Evolutionary conservation across 768 basidiomycete species (phyloP), one percentile per base, ranked within the genome.

Genomic region (Dendrothele bispora): DNA sequence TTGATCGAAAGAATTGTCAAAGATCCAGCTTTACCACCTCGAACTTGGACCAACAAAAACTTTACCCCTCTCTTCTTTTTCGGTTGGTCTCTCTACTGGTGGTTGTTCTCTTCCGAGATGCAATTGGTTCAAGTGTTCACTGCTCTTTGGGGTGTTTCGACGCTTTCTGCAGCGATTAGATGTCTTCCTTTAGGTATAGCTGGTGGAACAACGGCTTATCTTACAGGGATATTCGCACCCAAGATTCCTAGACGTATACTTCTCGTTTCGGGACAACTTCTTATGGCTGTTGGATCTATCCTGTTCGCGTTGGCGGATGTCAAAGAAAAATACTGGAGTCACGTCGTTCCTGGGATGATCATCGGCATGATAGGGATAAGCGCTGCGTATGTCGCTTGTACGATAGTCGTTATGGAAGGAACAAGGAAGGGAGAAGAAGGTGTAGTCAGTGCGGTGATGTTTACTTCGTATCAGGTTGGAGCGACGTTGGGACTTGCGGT

Each of bases 321-420:
- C 5, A 64, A 66, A 4, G 49, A 52, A 3, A 54, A 48, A 40
- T 80, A 80, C 57, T 80, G 74, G 77, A 39, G 54, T 0, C 61
- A 65, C 46, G 56, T 73, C 27, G 71, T 80, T 49, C 75, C 79
- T 22, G 79, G 70, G 12, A 74, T 79, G 57, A 49, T 65, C 27
- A 50, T 80, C 39, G 78, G 77, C 7, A 69, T 68, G 25, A 61
- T 64, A 11, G 78, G 79, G 4, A 54, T 62, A 1, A 71, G 69
- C 62, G 52, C 76, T 40, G 56, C 63, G 6, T 79, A 69, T 48
- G 53, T 56, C 24, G 48, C 41, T 11, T 56, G 49, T 46, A 56
- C 46, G 5, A 48, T 48, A n/a, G 36, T 32, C 3, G 39, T 48
- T 8, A 48, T 48, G 46, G 46, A 48, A 21, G 37, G 46, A 28